These are phyloP conservation scores for Trichoderma guizhouense DNA, from an alignment of 2,329 filamentous ascomycete species.

Conservation along the genomic window DNA sequence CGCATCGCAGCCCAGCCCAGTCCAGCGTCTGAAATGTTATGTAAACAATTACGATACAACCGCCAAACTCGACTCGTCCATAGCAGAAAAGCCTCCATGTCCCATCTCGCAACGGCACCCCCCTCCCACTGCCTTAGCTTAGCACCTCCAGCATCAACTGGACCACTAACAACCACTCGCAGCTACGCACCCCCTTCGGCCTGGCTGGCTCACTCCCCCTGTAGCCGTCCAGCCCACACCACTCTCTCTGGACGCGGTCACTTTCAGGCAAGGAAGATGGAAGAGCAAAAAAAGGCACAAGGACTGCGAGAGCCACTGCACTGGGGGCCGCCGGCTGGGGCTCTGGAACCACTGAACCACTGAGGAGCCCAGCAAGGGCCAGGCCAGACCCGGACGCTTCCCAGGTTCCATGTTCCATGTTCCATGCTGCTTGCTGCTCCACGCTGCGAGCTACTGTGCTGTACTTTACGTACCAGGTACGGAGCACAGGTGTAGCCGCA, in stretches of 20 bases:
- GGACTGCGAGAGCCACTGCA: background rate
- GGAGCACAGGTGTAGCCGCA: background rate
- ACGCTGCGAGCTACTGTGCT: conserved; percentile 1
- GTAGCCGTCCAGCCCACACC: background rate
- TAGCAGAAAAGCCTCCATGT: background rate
- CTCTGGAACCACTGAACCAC: conserved; percentile 16
- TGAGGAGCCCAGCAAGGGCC: conserved; percentile 13
- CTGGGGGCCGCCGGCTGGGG: conserved; percentile 11
- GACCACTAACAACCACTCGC: background rate
- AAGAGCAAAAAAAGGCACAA: background rate
- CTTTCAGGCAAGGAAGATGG: conserved; percentile 14
- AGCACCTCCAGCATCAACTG: background rate
- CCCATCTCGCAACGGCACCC: background rate
- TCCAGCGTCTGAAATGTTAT: background rate
- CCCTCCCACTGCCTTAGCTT: background rate
- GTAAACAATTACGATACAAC: conserved; percentile 14
- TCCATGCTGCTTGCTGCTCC: conserved; percentile 12
- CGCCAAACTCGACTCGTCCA: background rate
- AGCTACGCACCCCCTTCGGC: background rate
- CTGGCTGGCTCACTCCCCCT: background rate
- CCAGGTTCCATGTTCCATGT: background rate
- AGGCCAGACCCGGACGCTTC: background rate
- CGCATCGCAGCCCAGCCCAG: background rate
- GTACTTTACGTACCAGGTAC: background rate
- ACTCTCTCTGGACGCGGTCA: background rate